A percentile compares a stretch with the other conserved stretches of the same genome.
These are phyloP conservation scores for Malassezia vespertilionis DNA, from an alignment of 1,284 basidiomycete genomes.

Conservation along the genomic window DNA sequence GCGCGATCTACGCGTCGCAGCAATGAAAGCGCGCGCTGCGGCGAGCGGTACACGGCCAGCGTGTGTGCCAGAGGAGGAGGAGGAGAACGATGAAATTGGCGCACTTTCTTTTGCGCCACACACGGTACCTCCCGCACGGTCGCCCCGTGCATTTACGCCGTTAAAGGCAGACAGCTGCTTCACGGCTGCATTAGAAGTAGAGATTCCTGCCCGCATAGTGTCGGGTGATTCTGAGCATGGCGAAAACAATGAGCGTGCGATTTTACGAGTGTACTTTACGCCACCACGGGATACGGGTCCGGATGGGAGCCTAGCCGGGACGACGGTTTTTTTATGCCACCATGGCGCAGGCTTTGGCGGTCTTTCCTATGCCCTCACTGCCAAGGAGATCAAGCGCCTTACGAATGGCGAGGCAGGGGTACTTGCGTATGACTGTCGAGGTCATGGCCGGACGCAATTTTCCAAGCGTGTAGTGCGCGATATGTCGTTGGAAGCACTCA, in stretches of 20 bases:
- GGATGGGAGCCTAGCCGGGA: conserved; percentile 20
- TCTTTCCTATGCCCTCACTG: conserved; percentile 76
- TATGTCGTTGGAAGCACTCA: conserved; percentile 33
- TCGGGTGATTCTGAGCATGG: too few relatives aligned
- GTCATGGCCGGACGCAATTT: conserved; percentile 55
- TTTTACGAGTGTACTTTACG: conserved; percentile 49
- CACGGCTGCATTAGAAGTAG: conserved; percentile 37
- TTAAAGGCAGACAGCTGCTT: conserved; percentile 36
- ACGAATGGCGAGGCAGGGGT: conserved; percentile 69
- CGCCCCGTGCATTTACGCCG: conserved; percentile 19
- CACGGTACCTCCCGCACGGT: conserved; percentile 5
- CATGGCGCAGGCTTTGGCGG: conserved; percentile 88
- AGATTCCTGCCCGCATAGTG: conserved; percentile 23
- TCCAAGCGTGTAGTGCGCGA: conserved; percentile 13
- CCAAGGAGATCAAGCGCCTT: conserved; percentile 60
- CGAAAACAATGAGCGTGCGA: conserved; percentile 8
- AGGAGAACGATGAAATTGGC: conserved; percentile 6
- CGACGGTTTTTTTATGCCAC: conserved; percentile 72
- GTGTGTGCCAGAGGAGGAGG: conserved; percentile 4
- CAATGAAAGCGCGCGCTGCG: conserved; percentile 1
- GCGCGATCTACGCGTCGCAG: conserved; percentile 1
- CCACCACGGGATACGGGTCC: conserved; percentile 21
- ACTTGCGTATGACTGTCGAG: conserved; percentile 69
- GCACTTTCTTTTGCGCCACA: background rate
- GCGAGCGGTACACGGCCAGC: background rate